Percentiles rank a stretch among this genome's conserved stretches.
phyloP scores from a whole-genome alignment of 495 filamentous ascomycete genomes.

The Aspergillus asperescens region DNA sequence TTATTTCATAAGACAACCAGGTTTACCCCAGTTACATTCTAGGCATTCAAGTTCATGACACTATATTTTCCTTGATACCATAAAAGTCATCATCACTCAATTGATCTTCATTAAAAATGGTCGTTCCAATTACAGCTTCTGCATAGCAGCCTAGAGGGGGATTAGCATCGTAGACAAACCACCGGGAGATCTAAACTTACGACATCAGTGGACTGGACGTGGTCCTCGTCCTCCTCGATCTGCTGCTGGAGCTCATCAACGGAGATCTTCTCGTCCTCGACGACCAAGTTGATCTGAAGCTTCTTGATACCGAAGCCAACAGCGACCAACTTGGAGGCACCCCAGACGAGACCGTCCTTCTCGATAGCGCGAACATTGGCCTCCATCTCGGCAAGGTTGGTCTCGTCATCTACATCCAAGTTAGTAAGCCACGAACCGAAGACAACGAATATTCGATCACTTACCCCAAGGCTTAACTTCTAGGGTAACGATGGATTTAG shows the following conservation, averaged over 20 bases:
- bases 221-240: conserved; percentile 89
- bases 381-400: conserved; percentile 78
- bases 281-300: conserved; percentile 95
- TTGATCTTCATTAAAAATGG: conserved; percentile 32
- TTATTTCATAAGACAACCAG: conserved; percentile 26
- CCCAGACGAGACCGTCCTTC: conserved; percentile 94
- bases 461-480: conserved; percentile 99
- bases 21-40: conserved; percentile 11
- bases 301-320: conserved; percentile 99
- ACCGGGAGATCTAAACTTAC: conserved; percentile 41
- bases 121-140: conserved; percentile 69
- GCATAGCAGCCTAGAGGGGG: conserved; percentile 63
- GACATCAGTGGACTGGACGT: conserved; percentile 93
- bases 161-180: conserved; percentile 14
- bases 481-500: conserved; percentile 92
- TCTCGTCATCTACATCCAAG: conserved; percentile 71
- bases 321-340: conserved; percentile 80
- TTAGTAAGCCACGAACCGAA: conserved; percentile 23
- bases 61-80: conserved; percentile 26
- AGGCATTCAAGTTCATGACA: conserved; percentile 24
- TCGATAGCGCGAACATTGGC: conserved; percentile 77
- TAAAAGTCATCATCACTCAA: conserved; percentile 41
- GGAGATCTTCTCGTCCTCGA: conserved; percentile 96
- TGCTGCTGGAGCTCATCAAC: conserved; percentile 78
- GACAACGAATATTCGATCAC: conserved; percentile 14